Evolutionary conservation across 2,329 filamentous ascomycete species (phyloP).

Genomic region (Xylaria sp.): DNA sequence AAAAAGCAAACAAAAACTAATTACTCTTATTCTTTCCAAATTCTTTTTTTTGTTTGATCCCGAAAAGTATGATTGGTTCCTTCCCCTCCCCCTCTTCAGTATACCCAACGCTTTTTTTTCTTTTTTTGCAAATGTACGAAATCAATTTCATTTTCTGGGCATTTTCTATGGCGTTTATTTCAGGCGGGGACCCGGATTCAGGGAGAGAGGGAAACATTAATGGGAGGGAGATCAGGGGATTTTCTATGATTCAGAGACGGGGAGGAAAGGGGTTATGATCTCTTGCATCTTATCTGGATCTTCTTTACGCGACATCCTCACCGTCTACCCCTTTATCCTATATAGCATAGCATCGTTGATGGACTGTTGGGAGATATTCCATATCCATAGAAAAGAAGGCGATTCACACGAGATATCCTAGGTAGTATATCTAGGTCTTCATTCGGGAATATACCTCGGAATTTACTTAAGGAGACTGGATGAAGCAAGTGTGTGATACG

Average conservation of each 20-base stretch:
- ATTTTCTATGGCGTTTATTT: constrained; percentile 19
- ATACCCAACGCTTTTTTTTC: constrained; percentile 6
- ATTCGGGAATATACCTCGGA: background rate
- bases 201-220: constrained; percentile 2
- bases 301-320: background rate
- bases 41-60: background rate
- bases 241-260: constrained; percentile 3
- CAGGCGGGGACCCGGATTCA: constrained; percentile 2
- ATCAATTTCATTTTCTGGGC: constrained; percentile 3
- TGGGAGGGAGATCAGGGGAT: background rate
- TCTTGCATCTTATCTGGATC: constrained; percentile 1
- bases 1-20: background rate
- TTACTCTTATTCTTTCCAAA: background rate
- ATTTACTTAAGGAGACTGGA: background rate
- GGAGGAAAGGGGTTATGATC: constrained; percentile 1
- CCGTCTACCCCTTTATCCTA: background rate
- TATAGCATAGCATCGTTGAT: background rate
- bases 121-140: constrained; percentile 8
- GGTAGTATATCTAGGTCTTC: background rate
- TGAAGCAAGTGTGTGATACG: background rate
- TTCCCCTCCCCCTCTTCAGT: background rate
- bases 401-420: constrained; percentile 1
- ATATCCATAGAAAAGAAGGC: background rate
- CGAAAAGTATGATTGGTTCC: background rate
- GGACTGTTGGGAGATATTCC: background rate